A percentile compares a stretch with the other conserved stretches of the same genome.
phyloP scores from a whole-genome alignment of 2,329 filamentous ascomycete species.

The Coleophoma eucalyptorum region DNA sequence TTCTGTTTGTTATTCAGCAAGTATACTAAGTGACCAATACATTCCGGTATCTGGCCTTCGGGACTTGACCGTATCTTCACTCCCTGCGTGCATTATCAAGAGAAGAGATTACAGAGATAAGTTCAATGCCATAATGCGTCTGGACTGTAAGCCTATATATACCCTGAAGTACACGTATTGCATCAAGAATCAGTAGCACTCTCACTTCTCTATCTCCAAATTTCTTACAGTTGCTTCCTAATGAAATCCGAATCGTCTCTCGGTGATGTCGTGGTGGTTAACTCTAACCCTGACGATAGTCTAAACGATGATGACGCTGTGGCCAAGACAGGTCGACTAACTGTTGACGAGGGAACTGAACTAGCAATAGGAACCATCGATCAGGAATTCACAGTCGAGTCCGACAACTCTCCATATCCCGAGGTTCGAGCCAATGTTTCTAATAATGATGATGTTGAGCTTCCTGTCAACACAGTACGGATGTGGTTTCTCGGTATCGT shows the following conservation, averaged over 20 bases:
- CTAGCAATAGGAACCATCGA: constrained; percentile 7
- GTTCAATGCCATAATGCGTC: no score
- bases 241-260: background rate
- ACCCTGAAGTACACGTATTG: no score
- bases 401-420: constrained; percentile 50
- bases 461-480: constrained; percentile 61
- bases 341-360: constrained; percentile 3
- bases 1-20: no score
- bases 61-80: no score
- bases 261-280: background rate
- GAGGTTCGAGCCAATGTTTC: constrained; percentile 51
- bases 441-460: constrained; percentile 55
- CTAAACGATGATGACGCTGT: background rate
- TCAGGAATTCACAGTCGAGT: constrained; percentile 3
- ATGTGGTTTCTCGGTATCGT: constrained; percentile 57
- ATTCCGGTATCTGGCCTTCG: no score
- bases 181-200: no score
- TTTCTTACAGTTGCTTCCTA: background rate
- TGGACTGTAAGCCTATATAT: no score
- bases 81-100: no score
- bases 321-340: background rate
- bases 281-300: background rate
- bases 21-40: no score
- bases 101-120: no score
- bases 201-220: background rate